phyloP scores from a whole-genome alignment of 805 yeast species.

The Barnettozyma populi region DNA sequence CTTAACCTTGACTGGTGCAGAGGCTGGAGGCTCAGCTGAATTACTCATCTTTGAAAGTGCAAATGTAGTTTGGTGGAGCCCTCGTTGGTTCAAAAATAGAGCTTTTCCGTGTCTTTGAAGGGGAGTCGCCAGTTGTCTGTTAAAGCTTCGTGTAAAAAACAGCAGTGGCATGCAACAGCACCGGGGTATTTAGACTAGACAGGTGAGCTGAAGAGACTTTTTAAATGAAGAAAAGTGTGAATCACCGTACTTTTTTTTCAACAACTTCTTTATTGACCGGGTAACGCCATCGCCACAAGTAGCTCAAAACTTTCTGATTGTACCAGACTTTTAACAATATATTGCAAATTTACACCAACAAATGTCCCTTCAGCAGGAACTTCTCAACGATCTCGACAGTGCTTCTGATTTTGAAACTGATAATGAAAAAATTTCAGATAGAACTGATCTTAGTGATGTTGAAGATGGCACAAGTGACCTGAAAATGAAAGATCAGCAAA shows the following conservation, averaged over 20 bases:
- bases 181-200: not conserved
- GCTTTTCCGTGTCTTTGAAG: constrained; percentile 5
- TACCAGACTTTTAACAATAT: too few relatives aligned
- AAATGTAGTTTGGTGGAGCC: constrained; percentile 5
- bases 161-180: constrained; percentile 14
- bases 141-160: constrained; percentile 3
- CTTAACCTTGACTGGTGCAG: constrained; percentile 40
- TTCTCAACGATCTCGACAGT: constrained; percentile 29
- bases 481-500: constrained; percentile 12
- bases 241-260: not conserved
- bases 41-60: constrained; percentile 14
- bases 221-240: not conserved
- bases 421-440: not conserved
- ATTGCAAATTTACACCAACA: not conserved
- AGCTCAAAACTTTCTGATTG: not conserved
- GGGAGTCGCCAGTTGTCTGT: constrained; percentile 2
- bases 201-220: not conserved
- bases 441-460: not conserved
- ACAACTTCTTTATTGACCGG: not conserved
- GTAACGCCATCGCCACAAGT: constrained; percentile 1
- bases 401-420: constrained; percentile 10
- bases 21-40: constrained; percentile 11
- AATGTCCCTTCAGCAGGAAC: constrained; percentile 23
- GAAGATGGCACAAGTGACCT: not conserved
- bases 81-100: constrained; percentile 1